Evolutionary conservation across 202 grass and related monocot species (phyloP), one percentile per base, ranked within the genome.

Genomic region (Bolboschoenoplectus hybrid): DNA sequence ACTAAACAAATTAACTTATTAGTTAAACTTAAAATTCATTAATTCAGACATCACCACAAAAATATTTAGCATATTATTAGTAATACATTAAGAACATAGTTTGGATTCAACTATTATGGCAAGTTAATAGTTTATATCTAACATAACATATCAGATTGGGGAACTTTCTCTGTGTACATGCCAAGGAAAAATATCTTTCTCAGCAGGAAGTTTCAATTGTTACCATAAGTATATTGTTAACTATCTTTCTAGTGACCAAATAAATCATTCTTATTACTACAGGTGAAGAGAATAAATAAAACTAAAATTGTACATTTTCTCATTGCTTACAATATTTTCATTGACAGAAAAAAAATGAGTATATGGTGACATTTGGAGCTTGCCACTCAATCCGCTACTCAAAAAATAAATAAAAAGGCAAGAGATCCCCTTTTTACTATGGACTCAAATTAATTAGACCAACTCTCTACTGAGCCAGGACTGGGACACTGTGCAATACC

Each of bases 401-500:
- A 10, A 7, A 73, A 62, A 47, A 73, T 10, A 1, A 65, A 62
- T 16, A 5, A 69, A 43, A 69, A 43, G 5, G 4, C 13, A 69
- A 69, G 41, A 46, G 43, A 20, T 49, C 43, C 43, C 69, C 14
- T 73, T 73, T 67, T 73, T 73, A 49, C 2, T 11, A 73, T 20
- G 69, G 39, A n/a, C 43, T 19, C 44, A 17, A 26, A 26, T 9
- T 60, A 41, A 80, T 58, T 39, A 13, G 50, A 58, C 35, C 3
- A 52, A 56, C 6, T 71, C 6, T 71, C 41, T 49, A 73, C 17
- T 11, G 70, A 47, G 83, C 44, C n/a, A 74, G 2, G 56, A 92
- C 81, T 51, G 85, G 87, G 36, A 89, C 40, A 87, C 90, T 90
- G 85, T 88, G 92, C 34, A 94, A 85, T 0, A 94, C 90, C 67